Base-by-base conservation (phyloP, 2,329 filamentous ascomycete species). In the Bretziella fagacearum region DNA sequence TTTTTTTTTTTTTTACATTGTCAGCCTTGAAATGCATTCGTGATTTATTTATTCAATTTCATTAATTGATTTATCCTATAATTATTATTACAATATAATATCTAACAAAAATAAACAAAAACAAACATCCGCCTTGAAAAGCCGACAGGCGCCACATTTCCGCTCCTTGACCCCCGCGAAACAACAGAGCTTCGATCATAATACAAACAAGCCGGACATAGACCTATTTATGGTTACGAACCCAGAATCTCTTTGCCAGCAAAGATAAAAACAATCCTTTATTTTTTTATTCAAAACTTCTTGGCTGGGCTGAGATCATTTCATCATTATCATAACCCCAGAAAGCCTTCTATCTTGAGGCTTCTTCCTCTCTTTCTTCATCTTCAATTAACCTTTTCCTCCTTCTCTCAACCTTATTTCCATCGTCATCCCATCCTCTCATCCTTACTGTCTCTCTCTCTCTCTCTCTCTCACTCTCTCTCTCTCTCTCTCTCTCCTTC, bases 141-240 rank as follows among this genome's bases (percentile, higher is more conserved):
- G 17, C 35, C n/a, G 35, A 18, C 35, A 39, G 35, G 35, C 35
- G 35, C 35, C 35, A 39, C 18, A 18, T 39, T 39, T 39, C 20
- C 35, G 17, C 15, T 22, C 18, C 35, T 22, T 39, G n/a, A n/a
- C 18, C 35, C 35, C 35, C 35, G 18, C 35, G 35, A 39, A 39
- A 39, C 30, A 33, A 6, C 18, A 13, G 22, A 26, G 15, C 22
- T 8, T 27, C 22, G n/a, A 17, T 42, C 22, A 20, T 13, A 2
- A 37, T 13, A 20, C 26, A n/a, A 27, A 27, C 26, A 30, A 30
- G n/a, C 27, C n/a, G n/a, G 27, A 30, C 8, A 2, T 30, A 2
- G n/a, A n/a, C 8, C 27, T 30, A n/a, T 30, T n/a, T n/a, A 30
- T 30, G n/a, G 8, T 30, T 30, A 8, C 27, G n/a, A n/a, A n/a